Percentiles rank a stretch among this genome's conserved stretches.
These are phyloP conservation scores for Neurospora sp. DNA, from an alignment of 495 filamentous ascomycete species.

Conservation along the genomic window DNA sequence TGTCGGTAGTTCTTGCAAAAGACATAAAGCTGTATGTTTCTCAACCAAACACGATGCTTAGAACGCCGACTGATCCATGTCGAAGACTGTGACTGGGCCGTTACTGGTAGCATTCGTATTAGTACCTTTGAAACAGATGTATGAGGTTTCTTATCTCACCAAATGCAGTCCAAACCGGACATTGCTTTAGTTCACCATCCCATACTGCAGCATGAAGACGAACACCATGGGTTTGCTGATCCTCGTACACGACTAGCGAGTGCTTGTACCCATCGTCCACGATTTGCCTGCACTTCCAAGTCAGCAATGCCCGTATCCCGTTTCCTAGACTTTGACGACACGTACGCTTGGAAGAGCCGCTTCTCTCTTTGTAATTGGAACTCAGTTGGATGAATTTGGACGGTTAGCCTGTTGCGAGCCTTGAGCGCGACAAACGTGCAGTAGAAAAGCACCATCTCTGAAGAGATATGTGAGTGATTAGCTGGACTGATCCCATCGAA, in stretches of 20 bases:
- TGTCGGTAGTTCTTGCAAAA: conserved; percentile 52
- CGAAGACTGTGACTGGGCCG: conserved; percentile 43
- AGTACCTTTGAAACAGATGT: neutral
- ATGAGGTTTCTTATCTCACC: conserved; percentile 21
- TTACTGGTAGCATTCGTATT: conserved; percentile 33
- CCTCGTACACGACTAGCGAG: conserved; percentile 60
- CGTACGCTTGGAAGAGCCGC: conserved; percentile 60
- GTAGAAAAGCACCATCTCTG: conserved; percentile 68
- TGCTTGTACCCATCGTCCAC: conserved; percentile 60
- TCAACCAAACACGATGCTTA: conserved; percentile 45
- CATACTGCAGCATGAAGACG: conserved; percentile 42
- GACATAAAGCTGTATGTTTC: conserved; percentile 50
- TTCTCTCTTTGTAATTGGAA: conserved; percentile 53
- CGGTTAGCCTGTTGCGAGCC: conserved; percentile 48
- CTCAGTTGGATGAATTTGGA: conserved; percentile 44
- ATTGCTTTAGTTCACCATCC: conserved; percentile 37
- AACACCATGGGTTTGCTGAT: conserved; percentile 51
- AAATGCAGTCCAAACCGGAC: conserved; percentile 70
- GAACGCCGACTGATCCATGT: conserved; percentile 47
- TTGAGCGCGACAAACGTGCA: conserved; percentile 67
- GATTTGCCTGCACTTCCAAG: conserved; percentile 47
- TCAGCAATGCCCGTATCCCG: neutral
- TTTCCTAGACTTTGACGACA: neutral
- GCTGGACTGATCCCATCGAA: neutral
- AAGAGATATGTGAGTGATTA: neutral